Conservation (phyloP, 306 rosid species). For the Sechiopsis laciniata region DNA sequence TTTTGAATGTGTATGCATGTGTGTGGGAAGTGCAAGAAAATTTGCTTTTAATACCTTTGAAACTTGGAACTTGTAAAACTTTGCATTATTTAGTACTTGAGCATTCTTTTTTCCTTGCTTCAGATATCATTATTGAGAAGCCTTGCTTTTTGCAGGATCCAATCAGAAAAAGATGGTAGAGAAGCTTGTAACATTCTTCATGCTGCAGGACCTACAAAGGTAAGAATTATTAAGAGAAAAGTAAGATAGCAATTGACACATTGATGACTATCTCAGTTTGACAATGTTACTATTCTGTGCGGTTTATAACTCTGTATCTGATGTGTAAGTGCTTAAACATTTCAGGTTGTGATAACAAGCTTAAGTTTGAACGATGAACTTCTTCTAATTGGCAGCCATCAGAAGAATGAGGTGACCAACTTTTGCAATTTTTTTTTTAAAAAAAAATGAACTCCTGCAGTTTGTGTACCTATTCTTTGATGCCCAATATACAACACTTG, state of each 20-base stretch:
- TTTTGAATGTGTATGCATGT: not conserved
- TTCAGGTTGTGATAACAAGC: conserved; percentile 76
- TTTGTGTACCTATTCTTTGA: too few relatives aligned
- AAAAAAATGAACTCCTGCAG: not conserved
- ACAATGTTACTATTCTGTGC: too few relatives aligned
- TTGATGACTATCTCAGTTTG: too few relatives aligned
- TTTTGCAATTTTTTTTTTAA: not conserved
- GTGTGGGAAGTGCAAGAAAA: not conserved
- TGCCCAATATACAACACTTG: too few relatives aligned
- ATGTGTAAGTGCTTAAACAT: not conserved
- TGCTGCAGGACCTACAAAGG: conserved; percentile 75
- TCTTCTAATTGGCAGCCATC: conserved; percentile 55
- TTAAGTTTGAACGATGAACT: conserved; percentile 46
- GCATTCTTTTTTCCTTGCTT: not conserved
- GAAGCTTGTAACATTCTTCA: conserved; percentile 76
- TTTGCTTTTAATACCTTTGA: not conserved
- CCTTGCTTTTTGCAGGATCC: conserved; percentile 47
- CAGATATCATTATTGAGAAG: conserved; percentile 17
- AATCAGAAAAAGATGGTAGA: conserved; percentile 62
- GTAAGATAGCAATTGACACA: not conserved
- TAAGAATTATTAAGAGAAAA: conserved; percentile 22
- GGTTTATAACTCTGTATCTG: not conserved
- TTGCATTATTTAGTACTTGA: not conserved
- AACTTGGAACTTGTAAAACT: too few relatives aligned
- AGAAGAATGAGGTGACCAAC: conserved; percentile 37